phyloP scores from a whole-genome alignment of 345 rosid genomes.

The Populus ilicifolia region DNA sequence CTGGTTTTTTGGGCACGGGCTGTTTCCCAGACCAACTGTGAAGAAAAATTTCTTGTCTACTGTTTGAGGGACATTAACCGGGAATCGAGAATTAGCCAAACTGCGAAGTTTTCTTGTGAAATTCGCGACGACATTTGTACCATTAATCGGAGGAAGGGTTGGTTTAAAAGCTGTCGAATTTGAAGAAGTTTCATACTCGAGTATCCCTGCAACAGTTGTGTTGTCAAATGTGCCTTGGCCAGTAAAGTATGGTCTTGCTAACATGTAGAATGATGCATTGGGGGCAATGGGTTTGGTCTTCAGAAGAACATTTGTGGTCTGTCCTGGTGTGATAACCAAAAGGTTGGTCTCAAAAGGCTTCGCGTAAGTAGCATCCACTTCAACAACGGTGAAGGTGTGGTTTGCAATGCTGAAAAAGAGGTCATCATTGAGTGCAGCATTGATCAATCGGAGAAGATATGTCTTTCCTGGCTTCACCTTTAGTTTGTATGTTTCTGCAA shows the following conservation, averaged over 20 bases:
- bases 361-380: constrained; percentile 70
- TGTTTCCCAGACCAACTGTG: constrained; percentile 61
- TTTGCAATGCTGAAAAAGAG: constrained; percentile 75
- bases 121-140: constrained; percentile 43
- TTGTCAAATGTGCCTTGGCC: constrained; percentile 66
- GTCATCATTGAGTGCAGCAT: constrained; percentile 71
- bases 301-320: constrained; percentile 68
- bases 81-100: constrained; percentile 46
- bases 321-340: constrained; percentile 56
- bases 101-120: constrained; percentile 49
- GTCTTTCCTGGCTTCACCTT: constrained; percentile 66
- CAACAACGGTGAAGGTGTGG: constrained; percentile 59
- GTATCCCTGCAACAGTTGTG: constrained; percentile 60
- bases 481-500: constrained; percentile 59
- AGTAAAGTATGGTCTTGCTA: constrained; percentile 66
- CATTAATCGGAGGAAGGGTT: constrained; percentile 52
- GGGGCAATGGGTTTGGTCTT: constrained; percentile 52
- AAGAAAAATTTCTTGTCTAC: constrained; percentile 46
- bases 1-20: constrained; percentile 59
- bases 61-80: constrained; percentile 53
- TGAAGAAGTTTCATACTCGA: constrained; percentile 40
- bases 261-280: constrained; percentile 51
- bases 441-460: constrained; percentile 67
- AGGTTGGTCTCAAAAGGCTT: constrained; percentile 61
- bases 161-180: constrained; percentile 35